A percentile compares a stretch with the other conserved stretches of the same genome.
These are phyloP conservation scores for Carex parvula DNA, from an alignment of 176 grass and related monocot genomes.

Conservation along the genomic window DNA sequence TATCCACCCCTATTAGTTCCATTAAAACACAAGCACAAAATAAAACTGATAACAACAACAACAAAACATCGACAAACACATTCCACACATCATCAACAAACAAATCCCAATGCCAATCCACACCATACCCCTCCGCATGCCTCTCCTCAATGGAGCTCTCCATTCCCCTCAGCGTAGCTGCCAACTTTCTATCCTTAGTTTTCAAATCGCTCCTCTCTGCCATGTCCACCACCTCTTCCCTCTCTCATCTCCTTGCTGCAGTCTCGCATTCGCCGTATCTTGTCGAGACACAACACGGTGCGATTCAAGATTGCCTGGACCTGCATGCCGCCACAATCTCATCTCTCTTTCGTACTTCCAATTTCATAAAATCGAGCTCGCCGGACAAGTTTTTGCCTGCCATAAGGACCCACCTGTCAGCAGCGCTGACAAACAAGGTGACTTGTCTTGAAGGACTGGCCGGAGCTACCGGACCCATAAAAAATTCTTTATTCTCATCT, in stretches of 20 bases:
- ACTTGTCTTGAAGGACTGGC: slow-evolving; percentile 60
- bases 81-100: not conserved
- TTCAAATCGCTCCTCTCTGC: slow-evolving; percentile 45
- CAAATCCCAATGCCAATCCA: slow-evolving; percentile 41
- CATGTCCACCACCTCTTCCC: slow-evolving; percentile 29
- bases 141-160: slow-evolving; percentile 33
- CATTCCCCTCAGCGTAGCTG: slow-evolving; percentile 28
- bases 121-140: slow-evolving; percentile 47
- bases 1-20: slow-evolving; percentile 3
- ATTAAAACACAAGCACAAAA: slow-evolving; percentile 19
- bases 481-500: slow-evolving; percentile 34
- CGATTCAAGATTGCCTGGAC: slow-evolving; percentile 59
- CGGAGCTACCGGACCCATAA: slow-evolving; percentile 18
- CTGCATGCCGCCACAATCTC: slow-evolving; percentile 39
- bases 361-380: slow-evolving; percentile 18
- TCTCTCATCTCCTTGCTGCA: slow-evolving; percentile 37
- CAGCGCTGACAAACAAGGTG: slow-evolving; percentile 63
- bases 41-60: not conserved
- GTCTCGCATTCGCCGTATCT: not conserved
- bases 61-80: not conserved
- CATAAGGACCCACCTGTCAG: slow-evolving; percentile 48
- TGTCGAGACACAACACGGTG: slow-evolving; percentile 35
- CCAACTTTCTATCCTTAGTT: slow-evolving; percentile 35
- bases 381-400: slow-evolving; percentile 29
- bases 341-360: slow-evolving; percentile 37